phyloP scores from a whole-genome alignment of 2,329 filamentous ascomycete species.

The Boeremia lycopersici region DNA sequence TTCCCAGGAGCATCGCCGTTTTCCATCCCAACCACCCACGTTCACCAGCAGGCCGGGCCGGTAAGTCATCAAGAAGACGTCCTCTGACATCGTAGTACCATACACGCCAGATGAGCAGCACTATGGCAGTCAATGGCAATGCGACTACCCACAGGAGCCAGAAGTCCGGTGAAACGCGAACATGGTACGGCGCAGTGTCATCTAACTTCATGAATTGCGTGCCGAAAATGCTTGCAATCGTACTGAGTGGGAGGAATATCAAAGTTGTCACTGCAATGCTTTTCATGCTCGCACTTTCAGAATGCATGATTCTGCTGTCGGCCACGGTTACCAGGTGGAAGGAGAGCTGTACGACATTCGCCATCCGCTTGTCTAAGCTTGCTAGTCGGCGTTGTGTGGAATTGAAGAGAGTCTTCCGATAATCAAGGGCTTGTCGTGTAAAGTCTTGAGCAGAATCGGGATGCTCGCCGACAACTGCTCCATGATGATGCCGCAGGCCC shows the following conservation, averaged over 20 bases:
- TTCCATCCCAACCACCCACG: conserved; percentile 29
- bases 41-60: conserved; percentile 1
- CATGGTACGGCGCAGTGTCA: conserved; percentile 24
- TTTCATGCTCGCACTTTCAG: conserved; percentile 53
- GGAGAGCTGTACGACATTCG: conserved; percentile 48
- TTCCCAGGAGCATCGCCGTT: not conserved
- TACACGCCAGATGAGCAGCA: conserved; percentile 28
- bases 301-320: conserved; percentile 45
- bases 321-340: conserved; percentile 51
- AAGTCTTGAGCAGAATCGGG: conserved; percentile 12
- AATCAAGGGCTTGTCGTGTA: conserved; percentile 32
- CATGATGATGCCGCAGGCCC: conserved; percentile 30
- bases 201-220: conserved; percentile 37
- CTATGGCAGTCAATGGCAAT: conserved; percentile 28
- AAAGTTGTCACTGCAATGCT: conserved; percentile 53
- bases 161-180: conserved; percentile 36
- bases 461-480: conserved; percentile 1
- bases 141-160: conserved; percentile 40
- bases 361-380: conserved; percentile 46
- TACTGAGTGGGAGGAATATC: conserved; percentile 51
- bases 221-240: conserved; percentile 39
- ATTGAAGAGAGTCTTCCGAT: conserved; percentile 41
- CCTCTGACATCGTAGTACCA: conserved; percentile 31
- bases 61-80: conserved; percentile 16
- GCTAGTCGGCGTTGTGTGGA: conserved; percentile 43